phyloP scores from a whole-genome alignment of 1,284 basidiomycete genomes.

The Vanrija humicola region DNA sequence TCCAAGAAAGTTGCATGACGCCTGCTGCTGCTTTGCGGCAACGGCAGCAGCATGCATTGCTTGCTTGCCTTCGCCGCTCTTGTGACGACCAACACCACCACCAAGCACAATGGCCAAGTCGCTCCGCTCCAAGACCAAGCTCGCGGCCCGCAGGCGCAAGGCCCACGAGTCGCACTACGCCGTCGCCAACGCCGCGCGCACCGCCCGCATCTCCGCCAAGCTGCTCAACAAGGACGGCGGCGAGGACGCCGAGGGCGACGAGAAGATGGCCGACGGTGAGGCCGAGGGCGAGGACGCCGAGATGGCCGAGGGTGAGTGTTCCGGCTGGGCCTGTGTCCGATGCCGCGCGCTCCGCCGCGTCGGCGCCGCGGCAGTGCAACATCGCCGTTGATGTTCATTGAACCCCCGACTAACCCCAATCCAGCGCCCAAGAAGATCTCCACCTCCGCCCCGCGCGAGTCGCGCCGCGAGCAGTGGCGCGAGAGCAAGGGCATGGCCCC shows the following conservation, averaged over 20 bases:
- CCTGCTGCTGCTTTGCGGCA: neutral
- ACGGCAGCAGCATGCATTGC: no score
- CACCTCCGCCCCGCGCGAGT: conserved; percentile 43
- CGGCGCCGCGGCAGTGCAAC: no score
- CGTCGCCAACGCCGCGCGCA: conserved; percentile 74
- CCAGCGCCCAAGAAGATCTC: conserved; percentile 38
- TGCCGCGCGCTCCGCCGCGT: no score
- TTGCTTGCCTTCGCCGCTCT: neutral
- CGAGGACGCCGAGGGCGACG: conserved; percentile 67
- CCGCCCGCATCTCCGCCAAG: conserved; percentile 70
- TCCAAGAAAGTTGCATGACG: conserved; percentile 4
- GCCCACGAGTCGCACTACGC: conserved; percentile 78
- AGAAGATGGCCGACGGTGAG: conserved; percentile 78
- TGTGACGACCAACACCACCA: conserved; percentile 1
- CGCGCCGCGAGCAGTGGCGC: conserved; percentile 48
- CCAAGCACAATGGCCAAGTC: conserved; percentile 77
- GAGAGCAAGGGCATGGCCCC: conserved; percentile 44
- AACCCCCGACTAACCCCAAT: no score
- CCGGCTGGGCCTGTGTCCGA: no score
- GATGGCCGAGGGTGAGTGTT: conserved; percentile 21
- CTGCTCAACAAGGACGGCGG: conserved; percentile 63
- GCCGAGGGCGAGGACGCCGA: conserved; percentile 23
- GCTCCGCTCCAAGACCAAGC: conserved; percentile 81
- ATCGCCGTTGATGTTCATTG: no score
- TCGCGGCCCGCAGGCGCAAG: conserved; percentile 77